Percentiles rank a stretch among this genome's conserved stretches.
These are phyloP conservation scores for Rhipidocladum racemiflorum DNA, from an alignment of 176 grass and related monocot genomes.

Conservation along the genomic window DNA sequence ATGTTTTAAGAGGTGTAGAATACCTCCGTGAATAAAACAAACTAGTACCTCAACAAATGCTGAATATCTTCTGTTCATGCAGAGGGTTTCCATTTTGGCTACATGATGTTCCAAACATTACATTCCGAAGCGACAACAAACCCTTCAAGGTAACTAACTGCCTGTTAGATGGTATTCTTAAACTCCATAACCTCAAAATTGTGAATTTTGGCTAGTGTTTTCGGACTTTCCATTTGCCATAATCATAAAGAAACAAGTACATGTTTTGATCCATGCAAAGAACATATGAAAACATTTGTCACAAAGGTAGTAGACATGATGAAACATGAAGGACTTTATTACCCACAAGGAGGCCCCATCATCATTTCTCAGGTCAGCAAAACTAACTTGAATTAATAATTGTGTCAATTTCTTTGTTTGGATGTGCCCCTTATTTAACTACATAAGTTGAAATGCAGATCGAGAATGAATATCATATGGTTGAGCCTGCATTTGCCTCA, in stretches of 20 bases:
- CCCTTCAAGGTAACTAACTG: conserved; percentile 67
- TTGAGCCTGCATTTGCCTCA: conserved; percentile 67
- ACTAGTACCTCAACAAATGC: conserved; percentile 3
- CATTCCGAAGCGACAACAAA: conserved; percentile 56
- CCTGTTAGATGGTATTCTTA: not conserved
- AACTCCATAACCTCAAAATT: not conserved
- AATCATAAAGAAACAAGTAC: conserved; percentile 10
- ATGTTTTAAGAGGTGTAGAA: not conserved
- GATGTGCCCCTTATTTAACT: conserved; percentile 10
- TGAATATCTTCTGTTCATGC: conserved; percentile 35
- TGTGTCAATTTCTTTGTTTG: not conserved
- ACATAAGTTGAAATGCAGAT: conserved; percentile 45
- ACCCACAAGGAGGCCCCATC: conserved; percentile 47
- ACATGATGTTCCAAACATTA: conserved; percentile 53
- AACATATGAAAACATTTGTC: conserved; percentile 75
- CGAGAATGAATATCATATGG: conserved; percentile 87
- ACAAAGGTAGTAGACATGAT: conserved; percentile 46
- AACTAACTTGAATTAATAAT: not conserved
- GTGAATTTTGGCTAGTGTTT: not conserved
- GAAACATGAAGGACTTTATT: conserved; percentile 47
- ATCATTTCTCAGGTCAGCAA: conserved; percentile 48
- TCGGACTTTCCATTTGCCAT: not conserved
- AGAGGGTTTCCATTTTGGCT: conserved; percentile 75
- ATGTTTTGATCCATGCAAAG: conserved; percentile 49
- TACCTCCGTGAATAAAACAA: not conserved